These are phyloP conservation scores for Lentinus brumalis DNA, from an alignment of 768 basidiomycete genomes.

Conservation along the genomic window DNA sequence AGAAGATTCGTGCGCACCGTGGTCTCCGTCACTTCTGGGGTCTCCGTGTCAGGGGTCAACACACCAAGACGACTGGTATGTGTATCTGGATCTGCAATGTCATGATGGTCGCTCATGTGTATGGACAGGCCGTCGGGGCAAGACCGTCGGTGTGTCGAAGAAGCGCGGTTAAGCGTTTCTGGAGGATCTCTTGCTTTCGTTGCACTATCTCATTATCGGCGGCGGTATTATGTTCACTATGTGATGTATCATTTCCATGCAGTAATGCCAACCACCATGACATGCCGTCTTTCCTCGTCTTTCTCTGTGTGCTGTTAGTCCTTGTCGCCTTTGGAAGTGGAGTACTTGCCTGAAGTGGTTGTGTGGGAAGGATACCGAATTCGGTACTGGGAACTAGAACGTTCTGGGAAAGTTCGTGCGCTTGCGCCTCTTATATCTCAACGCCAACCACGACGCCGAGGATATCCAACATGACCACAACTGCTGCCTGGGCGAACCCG, in stretches of 20 bases:
- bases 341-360: neutral
- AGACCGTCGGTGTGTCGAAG: conserved; percentile 96
- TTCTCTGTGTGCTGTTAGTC: neutral
- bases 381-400: conserved; percentile 12
- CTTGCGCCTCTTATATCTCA: neutral
- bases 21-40: conserved; percentile 94
- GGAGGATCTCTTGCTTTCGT: neutral
- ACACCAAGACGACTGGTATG: conserved; percentile 97
- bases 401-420: conserved; percentile 20
- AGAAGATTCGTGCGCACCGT: conserved; percentile 98
- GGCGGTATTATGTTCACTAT: conserved; percentile 23
- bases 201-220: conserved; percentile 17
- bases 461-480: conserved; percentile 33
- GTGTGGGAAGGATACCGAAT: neutral
- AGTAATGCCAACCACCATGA: conserved; percentile 23
- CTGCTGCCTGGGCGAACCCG: conserved; percentile 33
- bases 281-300: conserved; percentile 11
- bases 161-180: conserved; percentile 59
- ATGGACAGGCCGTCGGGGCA: conserved; percentile 81
- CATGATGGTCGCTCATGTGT: conserved; percentile 4
- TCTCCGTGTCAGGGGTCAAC: conserved; percentile 94
- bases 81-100: neutral
- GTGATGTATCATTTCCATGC: conserved; percentile 21
- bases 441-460: neutral
- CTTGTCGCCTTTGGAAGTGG: neutral